These are phyloP conservation scores for Neonectria ditissima DNA, from an alignment of 2,329 filamentous ascomycete genomes.

Conservation along the genomic window DNA sequence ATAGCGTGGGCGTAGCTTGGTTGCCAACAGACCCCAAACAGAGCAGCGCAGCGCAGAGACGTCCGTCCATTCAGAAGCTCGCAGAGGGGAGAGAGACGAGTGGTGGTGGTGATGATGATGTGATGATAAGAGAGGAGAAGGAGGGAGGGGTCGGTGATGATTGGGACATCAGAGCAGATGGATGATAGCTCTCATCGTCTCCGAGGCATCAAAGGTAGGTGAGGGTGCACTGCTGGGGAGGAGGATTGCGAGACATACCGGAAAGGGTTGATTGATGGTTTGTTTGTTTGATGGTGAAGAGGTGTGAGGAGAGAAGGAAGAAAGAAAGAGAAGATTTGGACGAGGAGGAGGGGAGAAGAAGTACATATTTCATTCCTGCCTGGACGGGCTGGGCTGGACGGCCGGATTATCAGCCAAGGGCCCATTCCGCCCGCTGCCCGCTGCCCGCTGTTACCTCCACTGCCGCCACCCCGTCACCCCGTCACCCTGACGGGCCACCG, in stretches of 20 bases:
- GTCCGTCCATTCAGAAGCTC: neutral
- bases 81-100: neutral
- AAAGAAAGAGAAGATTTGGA: conserved; percentile 23
- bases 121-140: conserved; percentile 1
- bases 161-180: neutral
- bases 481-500: conserved; percentile 14
- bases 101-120: neutral
- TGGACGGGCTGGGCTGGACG: neutral
- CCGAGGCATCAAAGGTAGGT: neutral
- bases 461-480: conserved; percentile 33
- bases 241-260: conserved; percentile 6
- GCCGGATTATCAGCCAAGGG: conserved; percentile 35
- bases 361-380: conserved; percentile 38
- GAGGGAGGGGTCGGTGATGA: conserved; percentile 17
- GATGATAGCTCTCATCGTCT: neutral
- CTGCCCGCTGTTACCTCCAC: conserved; percentile 10
- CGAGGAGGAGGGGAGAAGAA: conserved; percentile 37
- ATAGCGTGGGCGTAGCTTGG: neutral
- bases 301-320: conserved; percentile 35
- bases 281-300: conserved; percentile 31
- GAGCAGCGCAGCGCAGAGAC: neutral
- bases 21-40: conserved; percentile 6
- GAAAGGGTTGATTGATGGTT: conserved; percentile 12
- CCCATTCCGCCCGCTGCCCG: conserved; percentile 19
- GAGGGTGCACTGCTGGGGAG: neutral